Conservation (phyloP, 164 flowering plant species). For the Protea cynaroides region DNA sequence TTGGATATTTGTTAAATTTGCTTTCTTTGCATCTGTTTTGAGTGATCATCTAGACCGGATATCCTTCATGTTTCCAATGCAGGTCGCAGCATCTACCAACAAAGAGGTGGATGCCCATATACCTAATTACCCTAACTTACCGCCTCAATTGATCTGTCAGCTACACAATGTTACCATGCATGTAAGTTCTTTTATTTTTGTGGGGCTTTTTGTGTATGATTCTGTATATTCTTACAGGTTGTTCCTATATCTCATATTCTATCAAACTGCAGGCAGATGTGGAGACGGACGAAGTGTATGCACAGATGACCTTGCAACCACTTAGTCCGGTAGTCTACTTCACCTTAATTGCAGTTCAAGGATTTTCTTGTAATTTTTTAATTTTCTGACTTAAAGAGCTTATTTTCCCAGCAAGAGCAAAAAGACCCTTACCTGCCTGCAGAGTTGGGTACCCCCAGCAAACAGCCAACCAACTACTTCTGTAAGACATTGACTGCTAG, state of each 20-base stretch:
- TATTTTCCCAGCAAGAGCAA: slow-evolving; percentile 1
- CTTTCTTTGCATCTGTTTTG: too few relatives aligned
- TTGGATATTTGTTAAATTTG: neutral
- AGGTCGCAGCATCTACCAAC: slow-evolving; percentile 17
- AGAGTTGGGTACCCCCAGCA: slow-evolving; percentile 6
- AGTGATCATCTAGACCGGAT: neutral
- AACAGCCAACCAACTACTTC: slow-evolving; percentile 15
- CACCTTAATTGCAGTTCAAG: neutral
- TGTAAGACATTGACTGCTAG: slow-evolving; percentile 15
- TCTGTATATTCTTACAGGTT: neutral
- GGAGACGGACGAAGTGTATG: slow-evolving; percentile 65
- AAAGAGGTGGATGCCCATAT: slow-evolving; percentile 16
- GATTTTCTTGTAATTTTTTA: neutral
- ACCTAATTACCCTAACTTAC: slow-evolving; percentile 17
- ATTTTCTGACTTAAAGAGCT: neutral
- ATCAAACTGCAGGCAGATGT: slow-evolving; percentile 42
- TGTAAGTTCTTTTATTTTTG: neutral
- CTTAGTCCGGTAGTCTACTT: slow-evolving; percentile 31
- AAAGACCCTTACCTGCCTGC: slow-evolving; percentile 11
- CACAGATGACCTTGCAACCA: slow-evolving; percentile 67
- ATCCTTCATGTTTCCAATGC: slow-evolving; percentile 1
- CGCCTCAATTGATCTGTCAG: slow-evolving; percentile 15
- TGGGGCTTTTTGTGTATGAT: neutral
- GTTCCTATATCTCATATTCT: neutral
- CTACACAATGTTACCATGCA: slow-evolving; percentile 15